Evolutionary conservation across 1,284 basidiomycete species (phyloP), one percentile per base, ranked within the genome.

Genomic region (Leccinum pallidistipes): DNA sequence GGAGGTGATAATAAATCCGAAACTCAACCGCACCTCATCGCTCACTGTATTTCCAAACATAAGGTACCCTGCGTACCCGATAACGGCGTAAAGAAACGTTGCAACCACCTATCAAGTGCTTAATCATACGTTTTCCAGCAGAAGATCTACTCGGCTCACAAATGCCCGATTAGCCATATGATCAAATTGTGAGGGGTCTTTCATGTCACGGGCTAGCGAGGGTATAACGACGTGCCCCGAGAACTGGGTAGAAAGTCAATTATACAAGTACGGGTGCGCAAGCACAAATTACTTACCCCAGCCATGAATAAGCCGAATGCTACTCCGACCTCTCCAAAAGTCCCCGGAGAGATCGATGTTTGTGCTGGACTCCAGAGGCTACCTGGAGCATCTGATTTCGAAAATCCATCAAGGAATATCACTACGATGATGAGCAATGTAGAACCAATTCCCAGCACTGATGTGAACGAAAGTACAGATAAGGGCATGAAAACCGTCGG

Each of bases 181-280:
- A 73, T 92, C 85, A 71, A 97, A 97, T 64, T 89, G 81, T 47
- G 82, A 80, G 1, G 95, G 95, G 68, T 95, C 86, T 57, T 80
- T 78, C 95, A 98, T 98, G 75, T 98, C 96, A 66, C 88, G 83
- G 11, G 92, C 94, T 14, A 98, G 76, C 9, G 91, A 93, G 6
- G 96, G 96, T 56, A 98, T 91, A 40, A 97, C 93, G 11, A 94
- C 92, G 74, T 98, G 96, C 1, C 95, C 95, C 5, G 94, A 90
- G 69, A 98, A 97, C 83, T 93, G 60, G 38, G 14, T 62, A 12
- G 45, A 36, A 47, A 49, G 45, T 32, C 50, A 29, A 57, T 14
- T 7, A 34, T 31, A 14, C 14, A n/a, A 12, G 29, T 29, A 36
- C 32, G 31, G 16, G 4, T 1, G 16, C 47, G 66, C 43, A 56